A percentile compares a stretch with the other conserved stretches of the same genome.
phyloP scores from a whole-genome alignment of 2,329 filamentous ascomycete genomes.

The Talaromyces sp. region DNA sequence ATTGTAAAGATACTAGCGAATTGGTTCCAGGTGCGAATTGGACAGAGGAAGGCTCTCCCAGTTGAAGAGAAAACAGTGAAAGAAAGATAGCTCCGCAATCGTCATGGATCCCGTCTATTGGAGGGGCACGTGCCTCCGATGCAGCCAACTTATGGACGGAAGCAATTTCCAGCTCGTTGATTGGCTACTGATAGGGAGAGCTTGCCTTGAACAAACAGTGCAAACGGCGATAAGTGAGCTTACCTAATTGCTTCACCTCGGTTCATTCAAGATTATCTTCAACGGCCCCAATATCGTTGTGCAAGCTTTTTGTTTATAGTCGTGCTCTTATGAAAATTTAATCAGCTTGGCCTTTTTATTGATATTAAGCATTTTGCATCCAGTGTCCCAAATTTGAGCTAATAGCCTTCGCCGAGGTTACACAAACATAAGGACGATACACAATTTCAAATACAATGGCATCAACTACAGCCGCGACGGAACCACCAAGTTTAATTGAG shows the following conservation, averaged over 20 bases:
- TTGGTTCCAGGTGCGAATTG: not conserved
- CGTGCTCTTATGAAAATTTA: too few species aligned
- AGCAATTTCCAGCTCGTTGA: not conserved
- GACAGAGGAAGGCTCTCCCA: not conserved
- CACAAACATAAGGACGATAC: not conserved
- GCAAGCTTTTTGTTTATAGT: not conserved
- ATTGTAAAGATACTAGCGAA: too few species aligned
- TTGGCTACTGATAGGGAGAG: conserved; percentile 6
- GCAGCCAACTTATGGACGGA: conserved; percentile 1
- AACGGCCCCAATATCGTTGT: not conserved
- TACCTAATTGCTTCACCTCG: not conserved
- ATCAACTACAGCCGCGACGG: not conserved
- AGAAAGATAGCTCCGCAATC: conserved; percentile 5
- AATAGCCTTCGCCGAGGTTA: not conserved
- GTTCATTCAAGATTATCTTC: not conserved
- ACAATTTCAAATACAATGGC: not conserved
- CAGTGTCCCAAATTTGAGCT: not conserved
- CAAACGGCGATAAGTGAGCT: conserved; percentile 2
- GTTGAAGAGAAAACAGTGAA: not conserved
- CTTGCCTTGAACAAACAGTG: conserved; percentile 4
- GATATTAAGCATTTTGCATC: too few species aligned
- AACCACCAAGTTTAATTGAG: conserved; percentile 21
- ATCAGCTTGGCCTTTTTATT: too few species aligned
- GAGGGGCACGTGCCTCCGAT: conserved; percentile 12
- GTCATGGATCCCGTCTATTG: not conserved